These are phyloP conservation scores for Calonectria pauciramosa DNA, from an alignment of 2,329 filamentous ascomycete genomes.

Conservation along the genomic window DNA sequence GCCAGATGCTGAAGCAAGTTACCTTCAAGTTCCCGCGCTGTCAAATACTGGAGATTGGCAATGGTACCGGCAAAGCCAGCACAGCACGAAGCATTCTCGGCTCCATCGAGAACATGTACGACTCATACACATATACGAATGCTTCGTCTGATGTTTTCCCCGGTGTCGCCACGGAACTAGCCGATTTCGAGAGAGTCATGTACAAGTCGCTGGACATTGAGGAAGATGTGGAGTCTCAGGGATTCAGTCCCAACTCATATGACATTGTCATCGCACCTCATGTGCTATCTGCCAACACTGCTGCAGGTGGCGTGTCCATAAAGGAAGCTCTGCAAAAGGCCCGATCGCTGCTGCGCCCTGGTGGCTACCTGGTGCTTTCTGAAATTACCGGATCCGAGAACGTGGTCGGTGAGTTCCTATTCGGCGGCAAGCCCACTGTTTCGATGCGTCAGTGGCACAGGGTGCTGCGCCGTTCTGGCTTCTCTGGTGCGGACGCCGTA, in stretches of 20 bases:
- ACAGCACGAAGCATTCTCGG: not conserved
- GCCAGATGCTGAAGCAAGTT: not conserved
- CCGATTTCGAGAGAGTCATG: not conserved
- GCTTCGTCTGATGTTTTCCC: not conserved
- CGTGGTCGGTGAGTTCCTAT: not conserved
- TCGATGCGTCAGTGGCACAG: not conserved
- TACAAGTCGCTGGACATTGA: not conserved
- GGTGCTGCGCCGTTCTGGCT: not conserved
- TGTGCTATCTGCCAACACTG: not conserved
- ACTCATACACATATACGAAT: not conserved
- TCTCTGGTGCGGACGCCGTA: not conserved
- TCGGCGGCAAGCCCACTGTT: not conserved
- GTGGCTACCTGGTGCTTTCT: not conserved
- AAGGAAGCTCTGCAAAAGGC: not conserved
- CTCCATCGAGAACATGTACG: not conserved
- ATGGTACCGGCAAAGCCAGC: not conserved
- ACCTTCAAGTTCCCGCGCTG: not conserved
- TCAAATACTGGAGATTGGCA: not conserved
- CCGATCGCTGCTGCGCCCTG: not conserved
- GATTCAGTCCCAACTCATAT: not conserved
- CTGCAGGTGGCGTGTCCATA: not conserved
- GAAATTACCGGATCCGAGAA: not conserved
- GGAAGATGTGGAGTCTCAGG: not conserved
- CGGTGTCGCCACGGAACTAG: not conserved
- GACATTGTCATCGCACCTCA: not conserved